Conservation (phyloP, 345 rosid species). For the Heritiera fomes region DNA sequence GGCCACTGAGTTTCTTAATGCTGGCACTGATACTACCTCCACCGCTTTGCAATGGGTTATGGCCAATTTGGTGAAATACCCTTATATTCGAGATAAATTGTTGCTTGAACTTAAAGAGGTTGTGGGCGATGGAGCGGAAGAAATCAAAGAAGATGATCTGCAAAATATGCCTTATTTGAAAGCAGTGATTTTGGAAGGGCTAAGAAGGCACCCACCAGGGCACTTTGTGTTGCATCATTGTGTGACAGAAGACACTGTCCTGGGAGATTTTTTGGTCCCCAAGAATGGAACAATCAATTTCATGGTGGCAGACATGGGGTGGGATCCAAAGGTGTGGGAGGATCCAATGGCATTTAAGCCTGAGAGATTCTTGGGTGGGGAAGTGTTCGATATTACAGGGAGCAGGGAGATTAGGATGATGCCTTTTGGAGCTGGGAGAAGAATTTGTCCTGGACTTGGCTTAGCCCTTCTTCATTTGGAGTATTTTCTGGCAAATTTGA, state of each 20-base stretch:
- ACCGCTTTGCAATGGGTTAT: slow-evolving; percentile 44
- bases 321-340: slow-evolving; percentile 36
- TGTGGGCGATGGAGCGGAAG: slow-evolving; percentile 7
- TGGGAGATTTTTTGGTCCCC: neutral
- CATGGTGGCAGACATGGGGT: slow-evolving; percentile 23
- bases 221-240: neutral
- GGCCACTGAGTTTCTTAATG: slow-evolving; percentile 26
- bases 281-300: neutral
- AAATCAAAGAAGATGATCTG: slow-evolving; percentile 20
- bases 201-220: slow-evolving; percentile 29
- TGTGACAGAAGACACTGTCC: neutral
- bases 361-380: slow-evolving; percentile 30
- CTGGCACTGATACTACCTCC: slow-evolving; percentile 38
- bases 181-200: slow-evolving; percentile 30
- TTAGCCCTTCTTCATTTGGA: slow-evolving; percentile 37
- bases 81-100: slow-evolving; percentile 24
- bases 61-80: slow-evolving; percentile 41
- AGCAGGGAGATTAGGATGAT: slow-evolving; percentile 44
- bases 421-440: slow-evolving; percentile 45
- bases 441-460: slow-evolving; percentile 39
- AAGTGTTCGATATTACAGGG: slow-evolving; percentile 33
- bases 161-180: neutral
- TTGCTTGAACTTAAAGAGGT: slow-evolving; percentile 27
- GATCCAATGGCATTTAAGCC: slow-evolving; percentile 43
- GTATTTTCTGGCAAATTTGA: slow-evolving; percentile 39